Base-by-base conservation (phyloP, 331 rosid species). In the Malus hybrid region DNA sequence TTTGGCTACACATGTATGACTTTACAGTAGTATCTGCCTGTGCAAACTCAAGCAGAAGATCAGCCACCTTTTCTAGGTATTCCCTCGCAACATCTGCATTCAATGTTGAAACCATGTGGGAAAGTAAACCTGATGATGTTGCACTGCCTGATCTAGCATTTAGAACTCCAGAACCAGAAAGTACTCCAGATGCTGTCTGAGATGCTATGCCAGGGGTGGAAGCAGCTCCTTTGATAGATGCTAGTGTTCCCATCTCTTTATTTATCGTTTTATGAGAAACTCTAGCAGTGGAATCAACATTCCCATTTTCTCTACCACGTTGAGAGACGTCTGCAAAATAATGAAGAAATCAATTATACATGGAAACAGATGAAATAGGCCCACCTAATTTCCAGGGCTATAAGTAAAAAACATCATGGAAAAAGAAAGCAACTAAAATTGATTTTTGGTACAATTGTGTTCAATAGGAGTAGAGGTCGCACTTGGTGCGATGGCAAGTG, bases 91-190 rank as follows among this genome's bases (percentile, higher is more conserved):
- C 98, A 82, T 95, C 99, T 48, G 98, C 91, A 76, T 92, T 90
- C 86, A 95, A 80, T 63, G 98, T 90, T 65, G 94, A 92, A 76
- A 89, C 98, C 98, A 89, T 95, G 88, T 95, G 93, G 73, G 97
- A 92, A 80, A 95, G 99, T 66, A 92, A 81, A 77, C 99, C 98
- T 71, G 99, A 95, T 28, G 99, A 95, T 70, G 98, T 92, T 71
- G 99, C 96, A 86, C 99, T 95, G 76, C 99, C 96, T 13, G 99
- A 93, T 80, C 98, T 90, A 81, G 98, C 99, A 90, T 95, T 92
- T 77, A 95, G 86, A 60, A 95, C 99, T 42, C 99, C 99, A 9
- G 99, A 95, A 88, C 99, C 99, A 76, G 99, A 95, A 74, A 95
- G 90, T 31, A 95, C 99, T 68, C 99, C 98, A 3, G 99, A 92